Base-by-base conservation (phyloP, 2,329 filamentous ascomycete genomes). In the Ascomycota sp. region DNA sequence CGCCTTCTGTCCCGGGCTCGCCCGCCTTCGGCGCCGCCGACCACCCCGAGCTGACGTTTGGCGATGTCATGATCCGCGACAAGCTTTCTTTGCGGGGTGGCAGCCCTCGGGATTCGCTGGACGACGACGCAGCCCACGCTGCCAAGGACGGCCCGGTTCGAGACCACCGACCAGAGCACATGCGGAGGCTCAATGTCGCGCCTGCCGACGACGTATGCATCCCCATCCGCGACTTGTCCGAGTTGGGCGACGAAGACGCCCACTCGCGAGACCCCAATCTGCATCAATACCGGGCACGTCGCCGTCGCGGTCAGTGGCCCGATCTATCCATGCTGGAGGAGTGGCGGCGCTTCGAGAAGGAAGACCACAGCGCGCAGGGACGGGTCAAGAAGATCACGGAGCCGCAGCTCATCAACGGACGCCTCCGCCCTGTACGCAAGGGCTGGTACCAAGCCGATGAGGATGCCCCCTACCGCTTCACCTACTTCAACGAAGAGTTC, bases 401-500 rank as follows among this genome's bases (percentile, higher is more conserved):
- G 49, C 89, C 89, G 8, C 74, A 93, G 47, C 70, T 95, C 43
- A 76, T 98, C 38, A 86, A 86, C 38, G 89, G 89, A 1, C 71
- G 89, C 35, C 58, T 98, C 31, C 73, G 89, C 6, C 83, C 84
- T 9, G 72, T 80, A 29, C 73, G 78, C 40, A 69, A 68, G 43
- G 68, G 69, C 10, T 98, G 86, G 86, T 86, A 82, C 50, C 70
- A 77, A 29, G 73, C 80, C 35, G 80, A 89, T 41, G 84, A 92
- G 39, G 86, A 93, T 41, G 72, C 76, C 0, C 89, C 89, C 0
- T 95, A 91, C 51, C 71, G 89, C 24, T 98, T 93, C 52, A 95
- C 89, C 0, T 98, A 98, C 53, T 98, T 98, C 64, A 95, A 95
- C 52, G 89, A 95, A 50, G 82, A 92, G 40, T 82, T 95, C 36